Evolutionary conservation across 2,329 filamentous ascomycete genomes (phyloP).

Genomic region (Exserohilum rostratum): DNA sequence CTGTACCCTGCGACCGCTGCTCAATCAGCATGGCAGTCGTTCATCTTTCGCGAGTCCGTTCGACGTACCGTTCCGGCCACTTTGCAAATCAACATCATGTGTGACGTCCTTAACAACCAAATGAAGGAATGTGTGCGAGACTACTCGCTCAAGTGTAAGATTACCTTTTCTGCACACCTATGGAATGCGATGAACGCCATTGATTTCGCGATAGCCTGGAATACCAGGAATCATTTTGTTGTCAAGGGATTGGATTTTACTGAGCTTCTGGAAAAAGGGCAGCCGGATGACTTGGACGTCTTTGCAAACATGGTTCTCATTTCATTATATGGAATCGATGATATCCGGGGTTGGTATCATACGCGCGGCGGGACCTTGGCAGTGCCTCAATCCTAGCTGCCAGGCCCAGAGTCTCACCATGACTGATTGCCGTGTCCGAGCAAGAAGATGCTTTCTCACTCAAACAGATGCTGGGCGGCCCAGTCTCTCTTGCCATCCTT

Average conservation of each 20-base stretch:
- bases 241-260: slow-evolving; percentile 38
- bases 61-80: slow-evolving; percentile 59
- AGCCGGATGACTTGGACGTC: slow-evolving; percentile 36
- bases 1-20: slow-evolving; percentile 49
- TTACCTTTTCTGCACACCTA: slow-evolving; percentile 37
- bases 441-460: not conserved
- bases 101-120: slow-evolving; percentile 23
- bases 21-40: slow-evolving; percentile 56
- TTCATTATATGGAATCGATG: slow-evolving; percentile 35
- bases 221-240: slow-evolving; percentile 35
- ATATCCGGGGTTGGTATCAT: slow-evolving; percentile 40
- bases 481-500: too few species aligned
- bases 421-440: too few species aligned
- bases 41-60: slow-evolving; percentile 61
- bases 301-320: slow-evolving; percentile 40
- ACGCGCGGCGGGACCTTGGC: slow-evolving; percentile 24
- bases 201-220: slow-evolving; percentile 43
- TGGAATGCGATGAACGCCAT: slow-evolving; percentile 39
- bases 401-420: not conserved
- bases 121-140: slow-evolving; percentile 18
- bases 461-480: too few species aligned
- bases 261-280: slow-evolving; percentile 27
- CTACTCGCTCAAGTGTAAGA: slow-evolving; percentile 12
- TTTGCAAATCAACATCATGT: slow-evolving; percentile 53
- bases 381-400: not conserved